Percentiles rank a stretch among this genome's conserved stretches.
phyloP scores from a whole-genome alignment of 2,329 filamentous ascomycete genomes.

The Tolypocladium tropicale region DNA sequence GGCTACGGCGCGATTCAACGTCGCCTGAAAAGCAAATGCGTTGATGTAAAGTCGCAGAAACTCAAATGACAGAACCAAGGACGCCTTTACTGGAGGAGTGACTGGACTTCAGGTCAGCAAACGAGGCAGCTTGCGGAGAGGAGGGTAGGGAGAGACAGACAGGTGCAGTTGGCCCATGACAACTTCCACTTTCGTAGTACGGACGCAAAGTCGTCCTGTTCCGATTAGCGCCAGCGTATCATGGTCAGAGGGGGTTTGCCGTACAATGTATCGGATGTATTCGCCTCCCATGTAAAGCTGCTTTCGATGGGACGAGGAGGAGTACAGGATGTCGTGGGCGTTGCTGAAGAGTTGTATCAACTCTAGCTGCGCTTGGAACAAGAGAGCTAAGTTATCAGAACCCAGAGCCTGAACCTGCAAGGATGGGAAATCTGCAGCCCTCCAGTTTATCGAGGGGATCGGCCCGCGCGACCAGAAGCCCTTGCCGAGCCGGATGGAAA shows the following conservation, averaged over 20 bases:
- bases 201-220: conserved; percentile 54
- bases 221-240: not conserved
- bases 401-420: conserved; percentile 46
- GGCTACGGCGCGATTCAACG: conserved; percentile 37
- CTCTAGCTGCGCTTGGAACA: conserved; percentile 63
- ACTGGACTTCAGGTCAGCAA: conserved; percentile 22
- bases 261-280: conserved; percentile 59
- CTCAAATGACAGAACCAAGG: conserved; percentile 59
- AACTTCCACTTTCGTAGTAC: conserved; percentile 63
- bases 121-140: not conserved
- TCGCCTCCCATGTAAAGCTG: conserved; percentile 61
- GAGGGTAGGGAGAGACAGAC: conserved; percentile 27
- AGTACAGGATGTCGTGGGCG: conserved; percentile 64
- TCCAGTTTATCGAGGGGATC: conserved; percentile 53
- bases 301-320: conserved; percentile 58
- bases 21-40: conserved; percentile 66
- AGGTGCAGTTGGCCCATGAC: conserved; percentile 56
- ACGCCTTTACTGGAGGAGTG: conserved; percentile 56
- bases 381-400: conserved; percentile 56
- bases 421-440: conserved; percentile 58
- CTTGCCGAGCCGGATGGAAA: conserved; percentile 60
- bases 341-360: conserved; percentile 64
- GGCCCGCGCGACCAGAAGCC: conserved; percentile 67
- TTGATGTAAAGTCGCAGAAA: conserved; percentile 66
- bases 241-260: too few relatives aligned